Evolutionary conservation across 2,329 filamentous ascomycete species (phyloP).

Genomic region (Metarhizium sp.): DNA sequence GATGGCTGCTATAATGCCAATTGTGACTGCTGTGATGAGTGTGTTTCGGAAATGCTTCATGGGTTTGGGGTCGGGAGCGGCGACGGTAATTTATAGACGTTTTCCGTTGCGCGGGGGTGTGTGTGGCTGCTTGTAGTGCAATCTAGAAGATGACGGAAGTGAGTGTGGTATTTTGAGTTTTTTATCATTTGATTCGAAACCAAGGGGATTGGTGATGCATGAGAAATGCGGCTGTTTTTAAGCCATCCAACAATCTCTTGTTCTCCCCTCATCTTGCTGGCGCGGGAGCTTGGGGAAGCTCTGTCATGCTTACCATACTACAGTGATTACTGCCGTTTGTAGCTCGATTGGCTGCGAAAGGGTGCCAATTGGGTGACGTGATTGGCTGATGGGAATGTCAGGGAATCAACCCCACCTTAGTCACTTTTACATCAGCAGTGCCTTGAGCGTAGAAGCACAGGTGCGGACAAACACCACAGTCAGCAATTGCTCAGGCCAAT

Average conservation of each 20-base stretch:
- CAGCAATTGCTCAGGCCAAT: too few relatives aligned
- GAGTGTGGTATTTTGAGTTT: too few relatives aligned
- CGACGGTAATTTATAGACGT: neutral
- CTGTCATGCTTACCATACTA: neutral
- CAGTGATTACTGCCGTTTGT: neutral
- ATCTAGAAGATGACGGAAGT: too few relatives aligned
- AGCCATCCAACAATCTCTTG: too few relatives aligned
- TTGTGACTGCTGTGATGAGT: neutral
- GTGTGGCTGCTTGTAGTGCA: neutral
- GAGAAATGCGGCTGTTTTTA: too few relatives aligned
- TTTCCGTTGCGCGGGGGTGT: neutral
- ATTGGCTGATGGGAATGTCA: neutral
- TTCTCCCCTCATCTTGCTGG: too few relatives aligned
- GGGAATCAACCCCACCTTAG: conserved; percentile 11
- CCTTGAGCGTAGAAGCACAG: too few relatives aligned
- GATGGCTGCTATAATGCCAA: neutral
- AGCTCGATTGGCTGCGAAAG: neutral
- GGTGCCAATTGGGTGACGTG: neutral
- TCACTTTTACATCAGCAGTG: conserved; percentile 20
- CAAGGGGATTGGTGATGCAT: too few relatives aligned
- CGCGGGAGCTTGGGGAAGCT: neutral
- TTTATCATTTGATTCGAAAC: too few relatives aligned
- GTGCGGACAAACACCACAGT: too few relatives aligned
- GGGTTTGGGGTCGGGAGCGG: neutral
- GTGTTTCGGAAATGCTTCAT: neutral